A percentile compares a stretch with the other conserved stretches of the same genome.
These are phyloP conservation scores for Aphanocladium album DNA, from an alignment of 2,329 filamentous ascomycete species.

Conservation along the genomic window DNA sequence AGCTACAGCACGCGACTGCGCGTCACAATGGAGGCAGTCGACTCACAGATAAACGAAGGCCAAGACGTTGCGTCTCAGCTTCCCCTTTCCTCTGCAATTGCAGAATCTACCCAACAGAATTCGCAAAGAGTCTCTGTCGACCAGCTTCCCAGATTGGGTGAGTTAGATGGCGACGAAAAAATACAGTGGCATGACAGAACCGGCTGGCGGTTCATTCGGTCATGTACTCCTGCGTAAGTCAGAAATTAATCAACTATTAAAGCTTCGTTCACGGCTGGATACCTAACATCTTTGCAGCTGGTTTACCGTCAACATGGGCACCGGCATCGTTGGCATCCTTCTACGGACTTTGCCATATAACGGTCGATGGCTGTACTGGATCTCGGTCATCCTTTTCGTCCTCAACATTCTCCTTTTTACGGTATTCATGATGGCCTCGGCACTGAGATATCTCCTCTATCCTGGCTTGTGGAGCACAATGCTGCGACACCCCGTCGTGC, in stretches of 20 bases:
- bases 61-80: no score
- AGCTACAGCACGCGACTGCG: no score
- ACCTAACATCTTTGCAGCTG: neutral
- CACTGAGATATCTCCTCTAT: conserved; percentile 55
- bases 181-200: neutral
- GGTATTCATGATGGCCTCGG: conserved; percentile 43
- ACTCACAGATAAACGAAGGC: no score
- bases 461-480: conserved; percentile 57
- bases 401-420: conserved; percentile 53
- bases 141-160: neutral
- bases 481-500: conserved; percentile 57
- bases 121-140: no score
- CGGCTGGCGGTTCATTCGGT: neutral
- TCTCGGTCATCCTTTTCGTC: conserved; percentile 51
- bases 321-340: conserved; percentile 56
- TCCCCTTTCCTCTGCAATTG: no score
- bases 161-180: neutral
- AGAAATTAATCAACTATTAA: no score
- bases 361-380: conserved; percentile 47
- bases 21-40: no score
- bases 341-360: conserved; percentile 55
- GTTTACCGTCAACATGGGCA: conserved; percentile 55
- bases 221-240: neutral
- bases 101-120: no score
- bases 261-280: neutral